Conservation (phyloP, 306 rosid species). For the Gillenia trifoliata region DNA sequence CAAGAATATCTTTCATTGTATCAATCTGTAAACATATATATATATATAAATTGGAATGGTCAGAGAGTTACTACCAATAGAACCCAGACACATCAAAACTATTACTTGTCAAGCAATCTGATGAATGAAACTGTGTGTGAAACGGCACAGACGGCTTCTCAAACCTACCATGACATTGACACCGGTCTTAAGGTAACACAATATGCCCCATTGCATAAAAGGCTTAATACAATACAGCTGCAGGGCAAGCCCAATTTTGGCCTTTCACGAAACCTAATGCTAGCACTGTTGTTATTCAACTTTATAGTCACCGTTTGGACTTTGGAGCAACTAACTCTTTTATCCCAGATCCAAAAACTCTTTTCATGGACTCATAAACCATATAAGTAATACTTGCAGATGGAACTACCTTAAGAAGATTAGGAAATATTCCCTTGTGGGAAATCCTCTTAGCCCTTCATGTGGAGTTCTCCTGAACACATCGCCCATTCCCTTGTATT, state of each 20-base stretch:
- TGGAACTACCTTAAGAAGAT: conserved; percentile 81
- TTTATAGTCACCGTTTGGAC: conserved; percentile 12
- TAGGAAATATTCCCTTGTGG: conserved; percentile 82
- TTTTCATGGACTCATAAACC: conserved; percentile 80
- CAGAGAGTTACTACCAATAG: neutral
- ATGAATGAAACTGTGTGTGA: neutral
- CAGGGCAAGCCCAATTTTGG: conserved; percentile 46
- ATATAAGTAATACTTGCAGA: conserved; percentile 81
- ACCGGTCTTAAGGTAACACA: too few species aligned
- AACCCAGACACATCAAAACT: neutral
- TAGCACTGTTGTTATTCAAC: conserved; percentile 31
- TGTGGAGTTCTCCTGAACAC: conserved; percentile 70
- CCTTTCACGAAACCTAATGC: conserved; percentile 36
- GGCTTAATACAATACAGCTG: conserved; percentile 24
- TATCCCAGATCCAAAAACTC: conserved; percentile 62
- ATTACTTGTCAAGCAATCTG: neutral
- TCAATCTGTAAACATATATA: neutral
- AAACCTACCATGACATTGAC: neutral
- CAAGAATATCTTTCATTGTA: too few species aligned
- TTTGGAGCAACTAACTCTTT: conserved; percentile 15
- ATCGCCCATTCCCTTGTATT: conserved; percentile 64
- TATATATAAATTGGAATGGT: neutral
- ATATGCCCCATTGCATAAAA: conserved; percentile 25
- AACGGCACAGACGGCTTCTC: neutral
- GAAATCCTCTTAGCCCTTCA: conserved; percentile 76